Evolutionary conservation across 1,139 yeast species (phyloP), one percentile per base, ranked within the genome.

Genomic region (Hemisphaericaspora xylofermentans): DNA sequence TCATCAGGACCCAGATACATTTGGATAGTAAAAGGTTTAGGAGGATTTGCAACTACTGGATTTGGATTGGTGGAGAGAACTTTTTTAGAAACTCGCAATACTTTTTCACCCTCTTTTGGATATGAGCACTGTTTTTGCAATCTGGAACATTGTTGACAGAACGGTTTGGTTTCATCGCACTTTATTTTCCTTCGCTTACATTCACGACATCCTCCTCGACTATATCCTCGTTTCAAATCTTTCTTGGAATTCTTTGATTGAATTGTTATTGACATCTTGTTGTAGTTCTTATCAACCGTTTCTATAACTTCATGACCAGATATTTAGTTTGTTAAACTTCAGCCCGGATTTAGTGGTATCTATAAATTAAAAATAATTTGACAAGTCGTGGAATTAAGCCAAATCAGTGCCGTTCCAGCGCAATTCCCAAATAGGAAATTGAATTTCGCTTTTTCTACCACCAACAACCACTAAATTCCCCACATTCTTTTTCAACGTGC

Each of bases 141-240:
- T 24, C 63, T 44, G 6, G 51, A 38, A 44, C 67, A 62, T 35
- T 55, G 61, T 64, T 72, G 63, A 50, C 84, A 78, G 30, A 48
- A 51, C 1, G 82, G 82, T 46, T 75, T 73, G 4, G 59, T 58
- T 51, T 78, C 84, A 52, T 77, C 82, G 53, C 84, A 78, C 54
- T 61, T 59, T 44, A 60, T 57, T 35, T 62, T 62, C 16, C 66
- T 49, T 28, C 66, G 46, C 44, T 61, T 62, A 41, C 67, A 62
- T 43, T 61, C 66, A 25, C 54, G 47, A 43, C 67, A 62, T 2
- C 66, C 67, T 6, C 52, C 56, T 39, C 59, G 56, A 46, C 61
- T 58, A 44, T 62, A 62, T 21, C 50, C 43, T 33, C 60, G 38
- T 29, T 50, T 51, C 21, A 25, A 17, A 18, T 36, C 39, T 24